Evolutionary conservation across 257 asterid species (phyloP).

Genomic region (Lavandula angustifolia): DNA sequence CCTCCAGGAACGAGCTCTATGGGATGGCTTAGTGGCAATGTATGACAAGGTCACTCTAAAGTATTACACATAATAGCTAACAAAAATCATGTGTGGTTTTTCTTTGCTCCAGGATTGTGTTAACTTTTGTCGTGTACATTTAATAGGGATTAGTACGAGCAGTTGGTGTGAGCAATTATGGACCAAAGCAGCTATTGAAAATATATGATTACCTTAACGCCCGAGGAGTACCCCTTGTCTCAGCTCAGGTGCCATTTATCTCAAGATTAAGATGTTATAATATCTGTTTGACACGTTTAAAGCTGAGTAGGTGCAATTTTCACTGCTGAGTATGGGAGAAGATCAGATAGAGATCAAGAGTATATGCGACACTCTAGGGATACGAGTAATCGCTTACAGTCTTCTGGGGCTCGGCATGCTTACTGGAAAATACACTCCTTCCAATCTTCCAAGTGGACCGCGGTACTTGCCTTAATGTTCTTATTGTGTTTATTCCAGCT

Average conservation of each 20-base stretch:
- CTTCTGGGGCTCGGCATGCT: slow-evolving; percentile 98
- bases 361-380: slow-evolving; percentile 71
- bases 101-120: too few relatives aligned
- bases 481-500: neutral
- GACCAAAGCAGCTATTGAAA: slow-evolving; percentile 89
- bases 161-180: slow-evolving; percentile 96
- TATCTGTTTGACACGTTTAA: too few relatives aligned
- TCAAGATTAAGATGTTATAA: neutral
- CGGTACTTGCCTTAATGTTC: slow-evolving; percentile 44
- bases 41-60: slow-evolving; percentile 78
- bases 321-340: slow-evolving; percentile 82
- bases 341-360: slow-evolving; percentile 79
- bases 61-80: neutral
- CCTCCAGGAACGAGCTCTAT: slow-evolving; percentile 86
- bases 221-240: slow-evolving; percentile 84
- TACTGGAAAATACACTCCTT: slow-evolving; percentile 76
- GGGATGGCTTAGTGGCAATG: slow-evolving; percentile 99
- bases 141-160: slow-evolving; percentile 85
- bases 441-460: slow-evolving; percentile 88
- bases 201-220: slow-evolving; percentile 70
- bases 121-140: neutral
- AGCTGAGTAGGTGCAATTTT: slow-evolving; percentile 84
- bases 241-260: slow-evolving; percentile 69
- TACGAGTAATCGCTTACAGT: slow-evolving; percentile 78
- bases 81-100: neutral